Conservation (phyloP, 2,329 filamentous ascomycete genomes). For the Microdochium bolleyi region DNA sequence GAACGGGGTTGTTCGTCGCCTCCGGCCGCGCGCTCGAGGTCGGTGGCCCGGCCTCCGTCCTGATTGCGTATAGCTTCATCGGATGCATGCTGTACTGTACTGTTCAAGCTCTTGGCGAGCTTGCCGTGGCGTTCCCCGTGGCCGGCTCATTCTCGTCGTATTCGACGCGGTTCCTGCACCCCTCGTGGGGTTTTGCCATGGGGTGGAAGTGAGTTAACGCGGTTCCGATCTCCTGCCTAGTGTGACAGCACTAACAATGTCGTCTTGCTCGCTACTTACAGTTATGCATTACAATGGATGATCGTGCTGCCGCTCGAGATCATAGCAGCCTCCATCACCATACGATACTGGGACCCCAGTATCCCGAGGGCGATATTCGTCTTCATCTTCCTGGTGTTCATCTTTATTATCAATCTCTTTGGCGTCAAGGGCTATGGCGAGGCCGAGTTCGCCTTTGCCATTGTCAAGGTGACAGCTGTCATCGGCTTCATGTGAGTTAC, state of each 20-base stretch:
- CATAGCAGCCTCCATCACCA: conserved; percentile 77
- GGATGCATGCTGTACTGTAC: conserved; percentile 88
- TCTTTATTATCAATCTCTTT: conserved; percentile 78
- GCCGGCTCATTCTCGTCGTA: conserved; percentile 89
- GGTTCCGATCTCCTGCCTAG: too few relatives aligned
- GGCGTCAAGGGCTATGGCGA: conserved; percentile 86
- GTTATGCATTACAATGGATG: conserved; percentile 83
- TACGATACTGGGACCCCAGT: conserved; percentile 66
- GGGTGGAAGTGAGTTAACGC: conserved; percentile 72
- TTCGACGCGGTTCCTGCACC: conserved; percentile 86
- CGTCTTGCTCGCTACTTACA: conserved; percentile 19
- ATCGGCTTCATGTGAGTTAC: conserved; percentile 73
- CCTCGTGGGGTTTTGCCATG: conserved; percentile 93
- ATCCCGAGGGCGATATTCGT: conserved; percentile 71
- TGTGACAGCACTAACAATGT: too few relatives aligned
- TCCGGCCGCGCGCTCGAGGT: conserved; percentile 63
- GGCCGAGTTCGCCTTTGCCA: conserved; percentile 79
- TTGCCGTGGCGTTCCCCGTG: conserved; percentile 84
- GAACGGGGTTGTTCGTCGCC: conserved; percentile 82
- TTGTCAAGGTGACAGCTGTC: conserved; percentile 78
- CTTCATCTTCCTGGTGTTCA: conserved; percentile 68
- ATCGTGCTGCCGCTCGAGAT: conserved; percentile 78
- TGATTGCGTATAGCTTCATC: conserved; percentile 72
- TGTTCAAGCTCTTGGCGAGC: conserved; percentile 83
- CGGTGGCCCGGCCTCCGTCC: conserved; percentile 70